Conservation (phyloP, 805 yeast species). For the Wickerhamomyces silvicola region DNA sequence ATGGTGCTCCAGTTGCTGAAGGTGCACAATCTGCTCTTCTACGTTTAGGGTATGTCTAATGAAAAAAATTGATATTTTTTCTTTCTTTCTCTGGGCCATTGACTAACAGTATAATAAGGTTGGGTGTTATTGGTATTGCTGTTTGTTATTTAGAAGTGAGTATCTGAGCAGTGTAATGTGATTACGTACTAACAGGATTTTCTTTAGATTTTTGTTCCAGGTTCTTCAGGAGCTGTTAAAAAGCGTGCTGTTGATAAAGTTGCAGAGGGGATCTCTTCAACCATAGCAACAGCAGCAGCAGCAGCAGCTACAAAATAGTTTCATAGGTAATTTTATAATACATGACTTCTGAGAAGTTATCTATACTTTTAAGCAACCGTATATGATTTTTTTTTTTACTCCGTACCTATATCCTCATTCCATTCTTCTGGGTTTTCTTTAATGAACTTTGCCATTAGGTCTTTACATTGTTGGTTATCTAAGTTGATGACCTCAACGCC, state of each 20-base stretch:
- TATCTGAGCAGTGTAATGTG: constrained; percentile 21
- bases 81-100: background rate
- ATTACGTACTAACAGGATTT: background rate
- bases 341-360: background rate
- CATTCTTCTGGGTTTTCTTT: constrained; percentile 70
- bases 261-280: constrained; percentile 18
- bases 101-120: constrained; percentile 25
- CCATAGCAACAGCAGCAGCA: constrained; percentile 10
- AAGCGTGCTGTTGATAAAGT: constrained; percentile 17
- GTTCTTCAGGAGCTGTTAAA: constrained; percentile 22
- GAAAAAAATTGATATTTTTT: too few relatives aligned
- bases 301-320: constrained; percentile 3
- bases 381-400: constrained; percentile 16
- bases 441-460: constrained; percentile 74
- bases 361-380: too few relatives aligned
- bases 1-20: constrained; percentile 23
- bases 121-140: constrained; percentile 40
- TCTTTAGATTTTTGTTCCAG: constrained; percentile 12
- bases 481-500: constrained; percentile 70
- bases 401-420: constrained; percentile 72
- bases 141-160: constrained; percentile 51
- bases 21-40: constrained; percentile 31
- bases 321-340: background rate
- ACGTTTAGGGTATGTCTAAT: constrained; percentile 5
- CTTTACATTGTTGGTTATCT: constrained; percentile 55